Base-by-base conservation (phyloP, 148 eudicot species). In the Beta vulgaris region DNA sequence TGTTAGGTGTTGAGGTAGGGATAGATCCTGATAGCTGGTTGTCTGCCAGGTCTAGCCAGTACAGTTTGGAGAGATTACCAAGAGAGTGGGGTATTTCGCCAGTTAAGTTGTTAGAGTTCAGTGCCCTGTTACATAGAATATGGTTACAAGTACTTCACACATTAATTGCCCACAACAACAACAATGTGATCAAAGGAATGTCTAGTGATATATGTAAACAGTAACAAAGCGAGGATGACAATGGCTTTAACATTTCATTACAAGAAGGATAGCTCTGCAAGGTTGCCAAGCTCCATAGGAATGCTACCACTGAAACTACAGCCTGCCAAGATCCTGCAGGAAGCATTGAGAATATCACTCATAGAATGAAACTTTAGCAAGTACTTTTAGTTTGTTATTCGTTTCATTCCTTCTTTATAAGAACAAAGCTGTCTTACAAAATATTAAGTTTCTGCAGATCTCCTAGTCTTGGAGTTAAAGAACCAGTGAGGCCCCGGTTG, bases 41-140 rank as follows among this genome's bases (percentile, higher is more conserved):
- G 46, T 91, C 96, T 11, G 97, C 91, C 53, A 94, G 34, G 79
- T 94, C 98, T n/a, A 94, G 86, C 97, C 97, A 91, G 85, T 88
- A 90, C 16, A 94, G 84, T 53, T 88, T 85, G 21, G 89, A 77
- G 25, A 94, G 95, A 23, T 86, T 87, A 14, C 98, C 97, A 72
- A 94, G 81, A 66, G 96, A 85, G 63, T 82, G 80, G 10, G 98
- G 98, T 76, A 94, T 89, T 44, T 63, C 75, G 28, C 98, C 97
- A 25, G 86, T 90, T 21, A 94, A 90, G 78, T 94, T 85, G 83
- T 94, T 94, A 3, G 97, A 82, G 77, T 91, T 91, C 70, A 91
- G 80, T 59, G 97, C 98, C 85, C 97, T 94, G 84, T 25, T 37
- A 65, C 18, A 69, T 7, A 35, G 49, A 70, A 66, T 15, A 36